Base-by-base conservation (phyloP, 805 yeast species). In the Candida lessepsii region DNA sequence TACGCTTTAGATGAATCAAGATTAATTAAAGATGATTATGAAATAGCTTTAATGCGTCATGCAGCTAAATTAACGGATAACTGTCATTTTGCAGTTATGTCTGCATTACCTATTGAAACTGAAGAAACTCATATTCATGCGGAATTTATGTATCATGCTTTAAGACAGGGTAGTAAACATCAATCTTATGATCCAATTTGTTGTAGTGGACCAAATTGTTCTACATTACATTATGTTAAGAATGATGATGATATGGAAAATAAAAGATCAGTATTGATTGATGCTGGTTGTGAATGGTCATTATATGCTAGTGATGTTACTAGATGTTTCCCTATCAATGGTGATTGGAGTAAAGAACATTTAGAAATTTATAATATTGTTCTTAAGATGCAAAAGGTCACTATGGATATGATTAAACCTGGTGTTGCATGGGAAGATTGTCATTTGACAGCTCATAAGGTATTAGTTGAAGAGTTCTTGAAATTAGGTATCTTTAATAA, bases 251-350 rank as follows among this genome's bases (percentile, higher is more conserved):
- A 61, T 3, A 52, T 61, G 11, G 83, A 78, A 37, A 65, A 72
- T 3, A 81, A 79, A 53, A 78, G 76, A 34, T 75, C 90, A 5
- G 74, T 91, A 9, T 73, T 91, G 46, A 82, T 91, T 39, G 99
- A 91, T 66, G 97, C 98, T 7, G 99, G 99, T 41, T 96, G 96
- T 2, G 98, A 91, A 63, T 91, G 97, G 96, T 77, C 78, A 48
- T 81, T 87, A 59, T 91, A 91, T 61, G 90, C 96, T 2, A 73
- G 88, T 31, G 99, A 91, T 59, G 96, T 93, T 30, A 93, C 99
- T 11, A 77, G 99, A 58, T 86, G 95, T 57, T 91, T 89, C 77
- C 99, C 99, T 20, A 80, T 88, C 40, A 76, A 71, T 46, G 99
- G 99, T 5, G 80, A 82, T 40, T 91, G 96, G 89, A 78, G 90